These are phyloP conservation scores for Petunia axillaris DNA, from an alignment of 257 asterid species.

Conservation along the genomic window DNA sequence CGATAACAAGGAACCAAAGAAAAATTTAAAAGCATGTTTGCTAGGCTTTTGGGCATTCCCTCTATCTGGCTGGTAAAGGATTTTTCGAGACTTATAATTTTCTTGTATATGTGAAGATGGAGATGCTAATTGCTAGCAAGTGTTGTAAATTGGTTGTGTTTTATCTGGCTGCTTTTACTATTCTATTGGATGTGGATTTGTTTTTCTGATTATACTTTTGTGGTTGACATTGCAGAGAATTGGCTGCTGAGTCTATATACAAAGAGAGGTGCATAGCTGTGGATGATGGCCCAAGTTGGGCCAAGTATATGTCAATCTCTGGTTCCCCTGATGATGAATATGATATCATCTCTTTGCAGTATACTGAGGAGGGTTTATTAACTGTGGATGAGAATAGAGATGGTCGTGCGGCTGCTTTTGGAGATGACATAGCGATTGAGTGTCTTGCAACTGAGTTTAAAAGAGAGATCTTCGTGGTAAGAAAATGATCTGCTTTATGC, in stretches of 20 bases:
- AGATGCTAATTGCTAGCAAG: background rate
- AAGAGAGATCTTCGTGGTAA: conserved; percentile 94
- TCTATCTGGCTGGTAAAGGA: background rate
- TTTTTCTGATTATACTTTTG: conserved; percentile 36
- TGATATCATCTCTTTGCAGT: conserved; percentile 86
- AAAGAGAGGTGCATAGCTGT: conserved; percentile 88
- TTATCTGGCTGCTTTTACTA: background rate
- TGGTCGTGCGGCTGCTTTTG: conserved; percentile 94
- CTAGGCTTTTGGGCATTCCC: background rate
- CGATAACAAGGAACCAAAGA: background rate
- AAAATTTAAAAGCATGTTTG: background rate
- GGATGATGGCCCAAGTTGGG: conserved; percentile 90
- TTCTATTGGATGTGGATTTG: conserved; percentile 20
- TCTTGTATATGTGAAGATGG: background rate
- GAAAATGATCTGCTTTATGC: conserved; percentile 27
- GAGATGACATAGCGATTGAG: conserved; percentile 96
- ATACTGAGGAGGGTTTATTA: conserved; percentile 88
- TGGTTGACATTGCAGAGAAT: conserved; percentile 64
- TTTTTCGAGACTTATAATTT: background rate
- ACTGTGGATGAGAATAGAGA: conserved; percentile 83
- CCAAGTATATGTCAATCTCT: conserved; percentile 86
- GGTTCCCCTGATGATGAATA: conserved; percentile 89
- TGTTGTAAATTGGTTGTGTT: background rate
- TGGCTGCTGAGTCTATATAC: conserved; percentile 90
- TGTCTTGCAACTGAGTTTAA: conserved; percentile 93